Base-by-base conservation (phyloP, 2,329 filamentous ascomycete species). In the Delphinella strobiligena region DNA sequence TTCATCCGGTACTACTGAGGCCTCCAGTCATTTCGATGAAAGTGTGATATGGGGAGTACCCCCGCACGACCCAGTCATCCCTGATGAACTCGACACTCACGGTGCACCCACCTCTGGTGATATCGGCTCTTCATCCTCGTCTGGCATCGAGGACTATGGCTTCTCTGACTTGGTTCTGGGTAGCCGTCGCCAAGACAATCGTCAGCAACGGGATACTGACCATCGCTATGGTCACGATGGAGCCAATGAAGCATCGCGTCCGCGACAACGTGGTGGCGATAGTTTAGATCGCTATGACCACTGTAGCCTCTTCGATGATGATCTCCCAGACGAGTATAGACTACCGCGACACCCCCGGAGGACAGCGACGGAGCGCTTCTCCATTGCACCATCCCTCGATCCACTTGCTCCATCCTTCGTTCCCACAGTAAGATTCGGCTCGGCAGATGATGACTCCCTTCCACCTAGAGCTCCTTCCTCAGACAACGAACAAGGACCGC, bases 361-460 rank as follows among this genome's bases (percentile, higher is more conserved):
- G 7, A 12, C 12, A 27, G 22, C 22, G 7, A 7, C 22, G 12
- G 12, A 27, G 7, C 22, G 12, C 7, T 27, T 27, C 22, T 7
- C 7, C 22, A 27, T 27, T 27, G 22, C 22, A 27, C 7, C 7
- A 27, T 27, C 22, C 12, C 45, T 58, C 8, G 50, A 58, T 37
- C 51, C 53, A 11, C 49, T 38, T 8, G 54, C 54, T 12, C 46
- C 50, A 11, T 44, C 49, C 4, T 56, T 58, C 37, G 46, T 55
- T 3, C 52, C 54, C 5, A 42, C 45, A 14, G 46, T 46, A 9
- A 45, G 49, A 12, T 52, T 53, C 22, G 53, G 42, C 3, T 49
- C 47, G 10, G 34, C 45, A 7, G 22, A 27, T 12, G 22, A 27
- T 12, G 7, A 27, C 22, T 7, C 7, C 22, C 7, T 27, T 7